Evolutionary conservation across 2,329 filamentous ascomycete genomes (phyloP).

Genomic region (Chrysosporium queenslandicum): DNA sequence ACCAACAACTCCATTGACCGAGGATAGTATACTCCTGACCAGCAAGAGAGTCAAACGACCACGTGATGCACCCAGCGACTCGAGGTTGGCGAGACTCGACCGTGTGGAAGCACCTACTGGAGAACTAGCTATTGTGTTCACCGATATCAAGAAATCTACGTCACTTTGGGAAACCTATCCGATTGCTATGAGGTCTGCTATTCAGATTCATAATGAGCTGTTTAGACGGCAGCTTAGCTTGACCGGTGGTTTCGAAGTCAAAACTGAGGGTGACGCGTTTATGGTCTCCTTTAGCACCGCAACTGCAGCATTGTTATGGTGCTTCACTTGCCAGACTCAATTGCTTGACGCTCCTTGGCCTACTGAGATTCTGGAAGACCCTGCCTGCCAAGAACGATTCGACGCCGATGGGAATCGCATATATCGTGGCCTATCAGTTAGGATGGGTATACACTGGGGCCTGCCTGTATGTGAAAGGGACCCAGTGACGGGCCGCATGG

Average conservation of each 20-base stretch:
- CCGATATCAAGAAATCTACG: slow-evolving; percentile 98
- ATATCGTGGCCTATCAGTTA: slow-evolving; percentile 85
- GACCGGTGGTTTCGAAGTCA: slow-evolving; percentile 96
- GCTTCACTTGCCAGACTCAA: slow-evolving; percentile 82
- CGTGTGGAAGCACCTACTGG: slow-evolving; percentile 88
- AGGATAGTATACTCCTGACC: slow-evolving; percentile 50
- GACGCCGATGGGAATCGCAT: slow-evolving; percentile 83
- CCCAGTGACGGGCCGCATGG: slow-evolving; percentile 94
- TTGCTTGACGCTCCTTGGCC: slow-evolving; percentile 89
- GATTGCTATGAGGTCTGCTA: slow-evolving; percentile 89
- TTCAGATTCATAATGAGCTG: slow-evolving; percentile 93
- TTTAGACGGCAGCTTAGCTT: slow-evolving; percentile 88
- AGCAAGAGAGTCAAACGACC: slow-evolving; percentile 54
- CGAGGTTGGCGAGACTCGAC: slow-evolving; percentile 73
- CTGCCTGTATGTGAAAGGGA: slow-evolving; percentile 90
- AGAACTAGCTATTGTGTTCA: slow-evolving; percentile 89
- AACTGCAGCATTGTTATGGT: slow-evolving; percentile 89
- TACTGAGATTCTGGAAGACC: slow-evolving; percentile 76
- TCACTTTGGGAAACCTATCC: slow-evolving; percentile 92
- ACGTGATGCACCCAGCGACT: slow-evolving; percentile 60
- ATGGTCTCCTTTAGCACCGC: slow-evolving; percentile 98
- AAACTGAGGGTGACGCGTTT: slow-evolving; percentile 98
- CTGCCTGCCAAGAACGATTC: slow-evolving; percentile 69
- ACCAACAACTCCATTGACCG: slow-evolving; percentile 57
- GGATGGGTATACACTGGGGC: slow-evolving; percentile 97